Conservation (phyloP, 108 stramenopile species). For the Nitzschia putrida region DNA sequence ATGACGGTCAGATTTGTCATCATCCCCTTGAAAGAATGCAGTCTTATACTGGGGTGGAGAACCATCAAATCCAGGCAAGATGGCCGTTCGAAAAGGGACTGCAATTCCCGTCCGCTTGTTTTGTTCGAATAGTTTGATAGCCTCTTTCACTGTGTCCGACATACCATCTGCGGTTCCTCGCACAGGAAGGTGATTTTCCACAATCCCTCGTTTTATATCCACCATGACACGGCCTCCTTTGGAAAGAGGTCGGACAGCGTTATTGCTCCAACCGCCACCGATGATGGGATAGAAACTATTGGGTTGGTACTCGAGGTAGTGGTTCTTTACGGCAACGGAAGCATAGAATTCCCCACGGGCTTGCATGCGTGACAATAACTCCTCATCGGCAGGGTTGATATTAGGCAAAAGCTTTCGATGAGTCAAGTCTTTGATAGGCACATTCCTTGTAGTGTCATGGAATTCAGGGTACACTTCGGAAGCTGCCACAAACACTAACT, state of each 20-base stretch:
- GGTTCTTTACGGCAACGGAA: constrained; percentile 59
- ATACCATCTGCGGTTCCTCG: constrained; percentile 59
- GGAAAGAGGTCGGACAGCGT: constrained; percentile 60
- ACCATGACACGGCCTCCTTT: constrained; percentile 74
- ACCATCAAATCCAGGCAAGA: constrained; percentile 49
- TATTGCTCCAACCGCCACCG: constrained; percentile 61
- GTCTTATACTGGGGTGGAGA: constrained; percentile 9
- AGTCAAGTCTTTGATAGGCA: constrained; percentile 52
- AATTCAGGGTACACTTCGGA: constrained; percentile 70
- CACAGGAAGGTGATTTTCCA: constrained; percentile 64
- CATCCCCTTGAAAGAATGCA: constrained; percentile 13
- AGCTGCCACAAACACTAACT: constrained; percentile 69
- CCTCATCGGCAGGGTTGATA: constrained; percentile 18
- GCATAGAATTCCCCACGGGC: constrained; percentile 71
- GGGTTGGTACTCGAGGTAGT: constrained; percentile 65
- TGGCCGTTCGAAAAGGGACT: constrained; percentile 66
- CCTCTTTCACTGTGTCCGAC: constrained; percentile 69
- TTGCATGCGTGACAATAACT: constrained; percentile 54
- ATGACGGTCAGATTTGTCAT: constrained; percentile 48
- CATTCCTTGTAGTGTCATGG: constrained; percentile 55
- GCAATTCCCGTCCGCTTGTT: constrained; percentile 65
- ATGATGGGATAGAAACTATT: constrained; percentile 70
- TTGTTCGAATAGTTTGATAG: constrained; percentile 70
- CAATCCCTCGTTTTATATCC: constrained; percentile 55
- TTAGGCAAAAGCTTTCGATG: constrained; percentile 49